phyloP scores from a whole-genome alignment of 306 rosid genomes.

The Corylus heterophylla region DNA sequence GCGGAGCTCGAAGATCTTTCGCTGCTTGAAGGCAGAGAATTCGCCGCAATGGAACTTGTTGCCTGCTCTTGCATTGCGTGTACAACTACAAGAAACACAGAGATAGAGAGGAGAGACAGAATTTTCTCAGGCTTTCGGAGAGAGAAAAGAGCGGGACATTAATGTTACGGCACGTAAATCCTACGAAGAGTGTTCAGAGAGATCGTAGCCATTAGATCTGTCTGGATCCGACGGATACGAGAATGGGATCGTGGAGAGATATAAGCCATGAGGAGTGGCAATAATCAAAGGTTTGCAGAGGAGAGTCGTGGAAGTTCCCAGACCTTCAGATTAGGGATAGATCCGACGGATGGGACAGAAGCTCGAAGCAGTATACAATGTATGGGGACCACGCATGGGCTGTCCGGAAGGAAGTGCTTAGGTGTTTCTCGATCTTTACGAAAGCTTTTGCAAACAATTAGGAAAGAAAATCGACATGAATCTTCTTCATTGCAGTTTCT shows the following conservation, averaged over 20 bases:
- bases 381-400: slow-evolving; percentile 38
- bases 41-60: slow-evolving; percentile 56
- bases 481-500: background rate
- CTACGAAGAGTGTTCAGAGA: background rate
- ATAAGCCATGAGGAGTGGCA: slow-evolving; percentile 46
- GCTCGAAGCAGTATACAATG: background rate
- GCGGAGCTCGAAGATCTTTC: slow-evolving; percentile 73
- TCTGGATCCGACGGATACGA: slow-evolving; percentile 25
- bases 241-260: slow-evolving; percentile 52
- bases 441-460: background rate
- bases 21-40: slow-evolving; percentile 67
- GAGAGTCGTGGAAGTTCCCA: slow-evolving; percentile 44
- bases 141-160: slow-evolving; percentile 39
- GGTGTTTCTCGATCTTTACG: slow-evolving; percentile 7
- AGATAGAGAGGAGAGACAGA: background rate
- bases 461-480: slow-evolving; percentile 3
- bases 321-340: slow-evolving; percentile 25
- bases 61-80: slow-evolving; percentile 51
- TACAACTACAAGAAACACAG: slow-evolving; percentile 7
- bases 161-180: slow-evolving; percentile 10
- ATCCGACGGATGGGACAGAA: slow-evolving; percentile 38
- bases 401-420: slow-evolving; percentile 5
- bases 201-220: slow-evolving; percentile 32
- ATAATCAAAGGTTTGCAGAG: slow-evolving; percentile 58
- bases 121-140: background rate